phyloP scores from a whole-genome alignment of 169 alveolate genomes.

The Blepharisma undulans region DNA sequence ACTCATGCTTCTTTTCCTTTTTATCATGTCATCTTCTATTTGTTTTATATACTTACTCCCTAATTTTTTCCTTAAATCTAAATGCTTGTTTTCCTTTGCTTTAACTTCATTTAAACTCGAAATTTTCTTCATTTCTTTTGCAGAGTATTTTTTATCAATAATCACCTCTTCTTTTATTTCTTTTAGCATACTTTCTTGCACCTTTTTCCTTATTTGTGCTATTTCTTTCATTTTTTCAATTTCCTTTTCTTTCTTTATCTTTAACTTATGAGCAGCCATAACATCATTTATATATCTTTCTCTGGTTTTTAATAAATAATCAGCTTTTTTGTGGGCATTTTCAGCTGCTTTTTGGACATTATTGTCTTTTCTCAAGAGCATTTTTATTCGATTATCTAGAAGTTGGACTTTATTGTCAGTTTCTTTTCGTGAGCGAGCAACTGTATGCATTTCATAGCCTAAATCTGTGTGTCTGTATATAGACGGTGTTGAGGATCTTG shows the following conservation, averaged over 20 bases:
- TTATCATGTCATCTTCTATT: not conserved
- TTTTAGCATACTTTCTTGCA: not conserved
- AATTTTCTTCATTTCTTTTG: not conserved
- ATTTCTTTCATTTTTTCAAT: not conserved
- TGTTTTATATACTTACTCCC: not conserved
- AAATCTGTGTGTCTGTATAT: not conserved
- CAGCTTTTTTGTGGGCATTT: not conserved
- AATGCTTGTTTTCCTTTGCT: not conserved
- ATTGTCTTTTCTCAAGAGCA: not conserved
- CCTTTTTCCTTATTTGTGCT: not conserved
- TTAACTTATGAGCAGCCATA: not conserved
- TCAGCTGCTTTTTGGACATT: not conserved
- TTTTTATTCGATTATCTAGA: not conserved
- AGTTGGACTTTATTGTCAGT: not conserved
- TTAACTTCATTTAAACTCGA: not conserved
- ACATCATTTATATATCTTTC: not conserved
- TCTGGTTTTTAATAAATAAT: not conserved
- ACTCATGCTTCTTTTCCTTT: not conserved
- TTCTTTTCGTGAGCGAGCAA: not conserved
- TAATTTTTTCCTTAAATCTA: not conserved
- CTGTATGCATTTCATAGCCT: not conserved
- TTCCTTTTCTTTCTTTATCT: not conserved
- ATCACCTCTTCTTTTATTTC: not conserved
- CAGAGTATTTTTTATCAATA: not conserved
- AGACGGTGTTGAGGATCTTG: not conserved